A percentile compares a stretch with the other conserved stretches of the same genome.
Evolutionary conservation across 2,329 filamentous ascomycete genomes (phyloP).

Genomic region (Venturia asperata): DNA sequence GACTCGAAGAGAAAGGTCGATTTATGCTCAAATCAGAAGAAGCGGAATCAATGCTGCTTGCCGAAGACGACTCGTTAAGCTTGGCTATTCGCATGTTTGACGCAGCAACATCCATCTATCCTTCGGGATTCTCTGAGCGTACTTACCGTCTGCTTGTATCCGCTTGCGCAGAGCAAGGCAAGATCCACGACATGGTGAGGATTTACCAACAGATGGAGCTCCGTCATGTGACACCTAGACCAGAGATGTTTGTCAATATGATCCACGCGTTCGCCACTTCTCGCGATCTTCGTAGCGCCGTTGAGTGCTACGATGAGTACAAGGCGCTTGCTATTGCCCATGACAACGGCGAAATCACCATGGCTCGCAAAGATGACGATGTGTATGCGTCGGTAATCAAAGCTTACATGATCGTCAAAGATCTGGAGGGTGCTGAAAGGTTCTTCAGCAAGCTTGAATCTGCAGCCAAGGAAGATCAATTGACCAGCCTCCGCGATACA

Average conservation of each 20-base stretch:
- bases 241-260: slow-evolving; percentile 83
- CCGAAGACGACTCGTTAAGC: slow-evolving; percentile 78
- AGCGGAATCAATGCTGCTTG: slow-evolving; percentile 75
- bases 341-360: slow-evolving; percentile 62
- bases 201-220: slow-evolving; percentile 89
- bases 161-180: slow-evolving; percentile 76
- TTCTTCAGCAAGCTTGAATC: slow-evolving; percentile 76
- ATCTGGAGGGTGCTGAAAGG: slow-evolving; percentile 71
- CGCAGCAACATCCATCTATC: slow-evolving; percentile 57
- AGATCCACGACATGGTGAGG: slow-evolving; percentile 79
- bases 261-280: slow-evolving; percentile 83
- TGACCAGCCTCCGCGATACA: slow-evolving; percentile 59
- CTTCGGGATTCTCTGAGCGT: slow-evolving; percentile 64
- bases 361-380: slow-evolving; percentile 68
- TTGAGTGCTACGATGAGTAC: slow-evolving; percentile 95
- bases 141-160: slow-evolving; percentile 81
- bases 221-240: slow-evolving; percentile 64
- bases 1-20: slow-evolving; percentile 72
- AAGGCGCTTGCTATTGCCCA: slow-evolving; percentile 78
- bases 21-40: slow-evolving; percentile 88
- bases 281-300: slow-evolving; percentile 77
- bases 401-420: slow-evolving; percentile 76
- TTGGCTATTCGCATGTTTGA: slow-evolving; percentile 83
- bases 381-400: slow-evolving; percentile 90
- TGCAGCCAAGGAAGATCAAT: slow-evolving; percentile 44